Evolutionary conservation across 352 stramenopile species (phyloP), one percentile per base, ranked within the genome.

Genomic region (Phytophthora aleatoria): DNA sequence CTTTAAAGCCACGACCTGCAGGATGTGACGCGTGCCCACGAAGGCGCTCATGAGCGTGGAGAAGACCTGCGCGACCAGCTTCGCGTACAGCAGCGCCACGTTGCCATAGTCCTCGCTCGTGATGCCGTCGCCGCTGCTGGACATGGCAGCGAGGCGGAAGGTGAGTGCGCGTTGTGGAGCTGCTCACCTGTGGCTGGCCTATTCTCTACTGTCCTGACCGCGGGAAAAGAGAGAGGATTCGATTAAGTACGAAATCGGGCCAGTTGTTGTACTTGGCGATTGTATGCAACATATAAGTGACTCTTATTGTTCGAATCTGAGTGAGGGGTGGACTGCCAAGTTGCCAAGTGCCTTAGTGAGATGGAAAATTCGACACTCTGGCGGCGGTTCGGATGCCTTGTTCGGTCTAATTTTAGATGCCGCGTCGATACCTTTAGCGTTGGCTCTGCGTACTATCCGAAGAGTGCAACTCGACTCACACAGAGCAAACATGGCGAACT

Each of bases 31-130:
- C 39, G 76, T 70, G 49, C 80, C 82, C 10, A 92, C 76, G 66
- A 91, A 89, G 41, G 76, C 78, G 59, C 76, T 90, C 60, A 88
- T 77, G 56, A 77, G 73, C 50, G 82, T 84, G 38, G 84, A 92
- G 44, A 80, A 76, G 43, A 90, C 61, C 73, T 92, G 84, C 54
- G 84, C 79, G 24, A 75, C 69, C 43, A 92, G 69, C 57, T 92
- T 91, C 38, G 67, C 76, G 58, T 86, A 83, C 53, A 89, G 56
- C 36, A 88, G 52, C 49, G 74, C 61, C 24, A 71, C 57, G 41
- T 71, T 69, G 41, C 61, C 64, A 44, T 74, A 76, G 44, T 70
- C 65, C 7, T 61, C 53, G 39, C 28, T 66, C 9, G 48, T 65
- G 65, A 27, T 41, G 43, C 26, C 28, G 38, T 44, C 66, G 50